Evolutionary conservation across 2,329 filamentous ascomycete species (phyloP), one percentile per base, ranked within the genome.

Genomic region (Aspergillus sp.): DNA sequence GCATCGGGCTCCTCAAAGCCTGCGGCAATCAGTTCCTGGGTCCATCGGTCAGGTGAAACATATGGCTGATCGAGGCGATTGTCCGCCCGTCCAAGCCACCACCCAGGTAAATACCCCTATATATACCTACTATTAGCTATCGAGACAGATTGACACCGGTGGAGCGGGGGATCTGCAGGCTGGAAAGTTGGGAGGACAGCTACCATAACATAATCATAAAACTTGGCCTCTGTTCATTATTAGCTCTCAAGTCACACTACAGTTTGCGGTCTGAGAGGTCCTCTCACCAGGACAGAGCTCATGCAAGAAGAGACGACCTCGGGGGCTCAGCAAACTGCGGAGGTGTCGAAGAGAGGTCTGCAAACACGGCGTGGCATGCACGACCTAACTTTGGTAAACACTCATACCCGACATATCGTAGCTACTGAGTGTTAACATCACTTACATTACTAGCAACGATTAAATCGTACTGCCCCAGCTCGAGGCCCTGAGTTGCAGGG

Each of bases 331-430:
- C 11, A 62, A 25, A 5, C 38, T 13, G 3, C 41, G 50, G 3
- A 59, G 36, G 17, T 57, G 51, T 4, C n/a, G 25, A 8, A 59
- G 49, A 2, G 57, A 57, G 5, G 21, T 2, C 52, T 32, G 44
- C 1, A 57, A 38, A 65, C 32, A 58, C 36, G 60, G 52, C 2
- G 74, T 75, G 0, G 73, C 74, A 38, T 77, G 73, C 19, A 77
- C 63, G 4, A 76, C 75, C 53, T 73, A 70, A 4, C 6, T 25
- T 25, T 25, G 23, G 23, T 25, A 25, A 25, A 25, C 23, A 8
- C 23, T 25, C 6, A 25, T 25, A 25, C 23, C 23, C 6, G 23
- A 25, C 23, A 2, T 25, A 25, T 7, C 23, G 5, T 25, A 25
- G 23, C 6, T 25, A 25, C 23, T 25, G 6, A 25, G 23, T 25